Base-by-base conservation (phyloP, 164 flowering plant species). In the Piper betle region DNA sequence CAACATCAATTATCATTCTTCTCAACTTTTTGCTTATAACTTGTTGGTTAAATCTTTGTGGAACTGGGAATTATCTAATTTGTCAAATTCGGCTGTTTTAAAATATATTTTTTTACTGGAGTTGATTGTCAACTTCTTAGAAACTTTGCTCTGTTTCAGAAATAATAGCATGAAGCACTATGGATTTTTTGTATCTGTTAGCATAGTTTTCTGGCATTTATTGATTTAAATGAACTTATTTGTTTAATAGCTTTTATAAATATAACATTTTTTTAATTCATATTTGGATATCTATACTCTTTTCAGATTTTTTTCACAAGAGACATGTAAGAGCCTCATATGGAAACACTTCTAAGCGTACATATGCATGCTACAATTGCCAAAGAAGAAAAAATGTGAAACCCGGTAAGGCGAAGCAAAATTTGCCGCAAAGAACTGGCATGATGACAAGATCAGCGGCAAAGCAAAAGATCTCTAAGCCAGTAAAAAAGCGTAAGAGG, bases 251-350 rank as follows among this genome's bases (percentile, higher is more conserved):
- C 15, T 46, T 46, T 10, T 12, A 46, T 5, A 46, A 46, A 46
- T 46, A 15, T 1, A 46, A 46, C 10, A 46, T 6, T 46, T 46
- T 12, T 46, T 15, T 46, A 15, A 46, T 46, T 15, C 50, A 46
- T 11, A 33, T 55, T 55, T 33, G 58, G 58, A 5, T 55, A 4
- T 16, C 6, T 20, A 37, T 11, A 54, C 40, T 39, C 43, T 15
- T 43, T 46, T 72, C 86, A 92, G 98, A 88, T 6, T 82, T 69
- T 72, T 92, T 89, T 64, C 98, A 92, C 64, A 83, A 72, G 69
- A 82, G 82, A 71, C 98, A 92, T 77, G 83, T 73, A 56, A 81
- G 55, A 69, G 84, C 73, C 70, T 78, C 79, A 62, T 63, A 74
- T 66, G 81, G 76, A 38, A 53, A 80, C 42, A 65, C 62, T 65